Evolutionary conservation across 2,329 filamentous ascomycete genomes (phyloP).

Genomic region (Thielaviopsis populi): DNA sequence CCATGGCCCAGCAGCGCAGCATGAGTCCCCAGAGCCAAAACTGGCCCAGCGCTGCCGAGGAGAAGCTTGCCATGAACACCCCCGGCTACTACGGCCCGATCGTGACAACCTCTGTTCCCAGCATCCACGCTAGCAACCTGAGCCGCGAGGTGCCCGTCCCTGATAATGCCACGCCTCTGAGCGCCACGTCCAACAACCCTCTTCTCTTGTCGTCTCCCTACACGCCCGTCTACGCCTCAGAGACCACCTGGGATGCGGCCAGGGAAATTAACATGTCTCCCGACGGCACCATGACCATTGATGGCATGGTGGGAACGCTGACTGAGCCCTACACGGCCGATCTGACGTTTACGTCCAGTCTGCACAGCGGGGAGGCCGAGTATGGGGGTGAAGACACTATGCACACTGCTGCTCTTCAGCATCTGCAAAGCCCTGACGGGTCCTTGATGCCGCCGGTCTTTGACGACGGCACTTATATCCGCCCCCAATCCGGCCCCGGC

Average conservation of each 20-base stretch:
- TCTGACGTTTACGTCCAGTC: slow-evolving; percentile 9
- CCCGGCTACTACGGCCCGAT: background rate
- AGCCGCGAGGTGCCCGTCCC: background rate
- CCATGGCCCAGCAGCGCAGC: slow-evolving; percentile 3
- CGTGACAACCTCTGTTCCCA: background rate
- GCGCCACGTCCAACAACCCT: background rate
- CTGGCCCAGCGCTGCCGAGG: slow-evolving; percentile 3
- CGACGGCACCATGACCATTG: background rate
- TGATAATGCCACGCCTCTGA: background rate
- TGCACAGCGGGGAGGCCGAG: slow-evolving; percentile 8
- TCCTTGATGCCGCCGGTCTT: background rate
- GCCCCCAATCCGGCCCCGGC: background rate
- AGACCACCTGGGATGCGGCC: slow-evolving; percentile 5
- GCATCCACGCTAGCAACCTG: background rate
- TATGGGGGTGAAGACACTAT: slow-evolving; percentile 16
- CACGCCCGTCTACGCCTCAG: background rate
- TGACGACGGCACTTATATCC: background rate
- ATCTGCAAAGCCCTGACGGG: background rate
- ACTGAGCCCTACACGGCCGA: slow-evolving; percentile 11
- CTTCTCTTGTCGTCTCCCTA: slow-evolving; percentile 1
- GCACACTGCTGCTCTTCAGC: background rate
- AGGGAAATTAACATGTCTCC: background rate
- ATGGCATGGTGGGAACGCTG: background rate
- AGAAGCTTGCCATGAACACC: slow-evolving; percentile 4
- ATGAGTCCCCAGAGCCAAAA: background rate